Evolutionary conservation across 768 basidiomycete genomes (phyloP).

Genomic region (Glaciozyma martinii): DNA sequence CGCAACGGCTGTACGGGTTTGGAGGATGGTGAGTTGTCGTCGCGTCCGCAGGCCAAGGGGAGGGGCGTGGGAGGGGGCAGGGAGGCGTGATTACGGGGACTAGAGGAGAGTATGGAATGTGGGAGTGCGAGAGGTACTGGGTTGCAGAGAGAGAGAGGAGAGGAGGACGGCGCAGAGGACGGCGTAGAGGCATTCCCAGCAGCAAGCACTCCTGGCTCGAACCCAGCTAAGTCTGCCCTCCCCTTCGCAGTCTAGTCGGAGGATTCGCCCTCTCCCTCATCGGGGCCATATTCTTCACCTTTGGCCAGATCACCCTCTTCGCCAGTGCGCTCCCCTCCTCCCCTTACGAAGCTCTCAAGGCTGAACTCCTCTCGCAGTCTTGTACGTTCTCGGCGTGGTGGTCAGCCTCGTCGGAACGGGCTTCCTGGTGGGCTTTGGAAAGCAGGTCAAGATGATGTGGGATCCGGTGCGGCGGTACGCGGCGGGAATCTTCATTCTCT

Average conservation of each 20-base stretch:
- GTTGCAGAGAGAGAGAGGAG: no score
- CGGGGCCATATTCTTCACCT: constrained; percentile 25
- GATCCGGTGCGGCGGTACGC: constrained; percentile 30
- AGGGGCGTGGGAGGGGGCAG: background rate
- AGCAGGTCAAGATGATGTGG: constrained; percentile 26
- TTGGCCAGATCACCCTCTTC: constrained; percentile 24
- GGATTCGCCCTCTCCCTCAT: constrained; percentile 24
- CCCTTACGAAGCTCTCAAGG: background rate
- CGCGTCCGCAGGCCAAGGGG: background rate
- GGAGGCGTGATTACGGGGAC: background rate
- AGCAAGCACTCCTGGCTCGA: background rate
- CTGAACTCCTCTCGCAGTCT: background rate
- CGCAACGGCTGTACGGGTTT: constrained; percentile 27
- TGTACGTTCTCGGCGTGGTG: constrained; percentile 27
- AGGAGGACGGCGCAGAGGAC: background rate
- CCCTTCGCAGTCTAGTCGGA: constrained; percentile 8
- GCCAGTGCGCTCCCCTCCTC: background rate
- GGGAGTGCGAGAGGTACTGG: background rate
- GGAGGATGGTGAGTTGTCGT: constrained; percentile 8
- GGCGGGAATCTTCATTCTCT: background rate
- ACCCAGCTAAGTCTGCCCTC: background rate
- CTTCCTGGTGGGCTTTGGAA: constrained; percentile 23
- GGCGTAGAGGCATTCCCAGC: background rate
- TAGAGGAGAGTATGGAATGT: background rate
- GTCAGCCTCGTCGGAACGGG: constrained; percentile 21